Evolutionary conservation across 345 rosid genomes (phyloP), one percentile per base, ranked within the genome.

Genomic region (Schrenkiella parvula): DNA sequence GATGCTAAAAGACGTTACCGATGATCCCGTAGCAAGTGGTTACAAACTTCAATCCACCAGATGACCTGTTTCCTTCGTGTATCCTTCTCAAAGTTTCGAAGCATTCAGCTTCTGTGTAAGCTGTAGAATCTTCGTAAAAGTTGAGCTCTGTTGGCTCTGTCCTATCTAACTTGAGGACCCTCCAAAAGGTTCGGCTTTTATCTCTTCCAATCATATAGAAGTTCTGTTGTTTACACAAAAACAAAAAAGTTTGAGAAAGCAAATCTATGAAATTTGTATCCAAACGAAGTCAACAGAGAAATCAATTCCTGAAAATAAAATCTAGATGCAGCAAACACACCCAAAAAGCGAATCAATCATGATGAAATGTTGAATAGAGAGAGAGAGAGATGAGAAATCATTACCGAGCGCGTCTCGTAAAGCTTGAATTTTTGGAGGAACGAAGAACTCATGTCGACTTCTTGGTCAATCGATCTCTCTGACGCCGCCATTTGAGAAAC

Each of bases 121-220:
- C 69, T 8, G 86, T 60, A 35, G 87, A 57, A 78, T 95, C 99
- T 81, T 89, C 86, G 50, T 83, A 51, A 35, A 95, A 68, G 78
- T 74, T 85, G 14, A 91, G 81, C 43, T 89, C 97, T 28, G 89
- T 74, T 44, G 85, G 79, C 44, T 89, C 97, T 29, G 74, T 66
- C n/a, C 99, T 82, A 61, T 85, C 87, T 78, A 95, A 81, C 93
- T 91, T 95, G 42, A 95, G 71, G 60, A 95, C 80, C 80, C 84
- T 86, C 93, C 97, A 95, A 48, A 59, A 62, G 14, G 79, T 79
- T 74, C 86, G 76, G 50, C 68, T 82, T 64, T 91, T 91, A 81
- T 95, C 90, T 75, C 89, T 88, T 68, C 99, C 97, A 9, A 86
- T 77, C 91, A 95, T 82, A 64, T 95, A 95, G 64, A 89, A 95